phyloP scores from a whole-genome alignment of 1,284 basidiomycete genomes.

The Cryptococcus amylolentus region DNA sequence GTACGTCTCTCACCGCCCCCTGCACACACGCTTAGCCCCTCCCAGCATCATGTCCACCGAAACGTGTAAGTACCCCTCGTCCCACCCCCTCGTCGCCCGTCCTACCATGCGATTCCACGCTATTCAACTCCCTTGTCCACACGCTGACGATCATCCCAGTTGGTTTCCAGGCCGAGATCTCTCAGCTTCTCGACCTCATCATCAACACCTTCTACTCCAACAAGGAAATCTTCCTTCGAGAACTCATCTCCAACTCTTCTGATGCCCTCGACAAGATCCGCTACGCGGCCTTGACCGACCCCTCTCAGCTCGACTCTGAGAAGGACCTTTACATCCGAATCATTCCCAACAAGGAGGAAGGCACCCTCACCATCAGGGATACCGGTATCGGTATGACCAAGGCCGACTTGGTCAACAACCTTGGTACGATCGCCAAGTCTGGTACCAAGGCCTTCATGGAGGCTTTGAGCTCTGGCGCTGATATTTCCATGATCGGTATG shows the following conservation, averaged over 20 bases:
- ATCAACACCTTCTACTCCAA: conserved; percentile 96
- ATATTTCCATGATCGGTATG: conserved; percentile 71
- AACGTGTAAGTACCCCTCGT: neutral
- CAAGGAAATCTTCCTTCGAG: conserved; percentile 98
- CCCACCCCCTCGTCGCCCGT: too few species aligned
- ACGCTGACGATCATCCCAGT: conserved; percentile 1
- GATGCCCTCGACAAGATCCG: conserved; percentile 98
- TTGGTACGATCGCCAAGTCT: conserved; percentile 95
- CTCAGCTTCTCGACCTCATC: conserved; percentile 28
- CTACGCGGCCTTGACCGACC: conserved; percentile 80
- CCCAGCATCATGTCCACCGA: too few species aligned
- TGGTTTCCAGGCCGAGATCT: conserved; percentile 67
- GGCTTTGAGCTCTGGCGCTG: conserved; percentile 92
- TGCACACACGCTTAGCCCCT: too few species aligned
- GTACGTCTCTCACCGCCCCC: too few species aligned
- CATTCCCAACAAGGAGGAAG: conserved; percentile 93
- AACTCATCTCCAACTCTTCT: conserved; percentile 65
- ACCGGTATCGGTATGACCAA: conserved; percentile 99
- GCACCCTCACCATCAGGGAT: conserved; percentile 86
- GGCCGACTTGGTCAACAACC: conserved; percentile 66
- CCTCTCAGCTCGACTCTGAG: conserved; percentile 75
- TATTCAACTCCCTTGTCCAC: too few species aligned
- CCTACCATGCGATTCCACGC: too few species aligned
- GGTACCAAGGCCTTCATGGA: conserved; percentile 83
- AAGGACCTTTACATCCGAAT: conserved; percentile 92